Conservation (phyloP, 768 basidiomycete genomes). For the Rhizopogon vesiculosus region DNA sequence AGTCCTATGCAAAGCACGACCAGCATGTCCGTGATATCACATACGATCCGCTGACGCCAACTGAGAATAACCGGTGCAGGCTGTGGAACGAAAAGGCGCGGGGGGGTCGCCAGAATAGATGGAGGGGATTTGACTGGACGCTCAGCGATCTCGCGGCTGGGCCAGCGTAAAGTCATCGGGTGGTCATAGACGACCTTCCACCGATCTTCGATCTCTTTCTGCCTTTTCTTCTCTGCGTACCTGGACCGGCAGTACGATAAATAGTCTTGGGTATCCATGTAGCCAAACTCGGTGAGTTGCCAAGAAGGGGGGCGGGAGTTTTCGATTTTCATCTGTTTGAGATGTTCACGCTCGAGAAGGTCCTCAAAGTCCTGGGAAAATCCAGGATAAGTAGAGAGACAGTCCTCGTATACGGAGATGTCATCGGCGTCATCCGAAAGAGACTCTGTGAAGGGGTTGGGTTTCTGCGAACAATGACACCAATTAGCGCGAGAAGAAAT, state of each 20-base stretch:
- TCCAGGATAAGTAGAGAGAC: conserved; percentile 15
- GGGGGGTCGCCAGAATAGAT: neutral
- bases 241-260: conserved; percentile 18
- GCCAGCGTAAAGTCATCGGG: conserved; percentile 14
- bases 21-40: conserved; percentile 25
- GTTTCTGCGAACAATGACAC: conserved; percentile 13
- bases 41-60: conserved; percentile 15
- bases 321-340: conserved; percentile 4
- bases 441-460: neutral
- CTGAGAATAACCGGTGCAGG: conserved; percentile 9
- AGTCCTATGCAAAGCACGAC: conserved; percentile 20
- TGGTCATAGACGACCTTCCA: conserved; percentile 17
- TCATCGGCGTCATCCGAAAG: conserved; percentile 11
- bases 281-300: conserved; percentile 24
- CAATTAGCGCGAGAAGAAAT: neutral
- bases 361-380: conserved; percentile 14
- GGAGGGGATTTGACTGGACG: neutral
- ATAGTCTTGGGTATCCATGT: conserved; percentile 23
- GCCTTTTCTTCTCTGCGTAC: conserved; percentile 22
- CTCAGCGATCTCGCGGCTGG: conserved; percentile 7
- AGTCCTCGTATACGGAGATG: conserved; percentile 25
- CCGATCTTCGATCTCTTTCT: conserved; percentile 11
- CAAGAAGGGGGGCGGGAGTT: conserved; percentile 18
- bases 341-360: conserved; percentile 10
- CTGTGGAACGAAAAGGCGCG: neutral